These are phyloP conservation scores for Diatrype stigma DNA, from an alignment of 2,329 filamentous ascomycete genomes.

Conservation along the genomic window DNA sequence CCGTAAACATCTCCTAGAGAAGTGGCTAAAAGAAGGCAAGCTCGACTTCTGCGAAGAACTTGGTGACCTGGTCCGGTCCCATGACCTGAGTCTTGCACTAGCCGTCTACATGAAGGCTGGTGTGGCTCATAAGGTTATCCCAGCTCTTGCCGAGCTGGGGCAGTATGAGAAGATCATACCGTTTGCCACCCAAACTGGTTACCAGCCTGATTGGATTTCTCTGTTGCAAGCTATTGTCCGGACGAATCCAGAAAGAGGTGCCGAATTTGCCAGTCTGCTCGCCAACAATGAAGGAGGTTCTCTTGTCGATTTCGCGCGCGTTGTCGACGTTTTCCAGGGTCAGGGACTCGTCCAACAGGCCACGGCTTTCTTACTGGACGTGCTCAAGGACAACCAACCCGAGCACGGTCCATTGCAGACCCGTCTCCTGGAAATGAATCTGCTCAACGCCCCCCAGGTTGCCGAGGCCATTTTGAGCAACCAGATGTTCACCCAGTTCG, in stretches of 20 bases:
- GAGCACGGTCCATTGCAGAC: constrained; percentile 94
- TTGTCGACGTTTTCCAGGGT: constrained; percentile 96
- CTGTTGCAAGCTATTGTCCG: constrained; percentile 90
- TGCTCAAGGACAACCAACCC: constrained; percentile 87
- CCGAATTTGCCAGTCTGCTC: constrained; percentile 89
- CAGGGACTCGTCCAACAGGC: constrained; percentile 98
- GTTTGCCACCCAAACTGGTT: constrained; percentile 79
- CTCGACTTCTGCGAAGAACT: constrained; percentile 94
- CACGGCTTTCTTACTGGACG: constrained; percentile 95
- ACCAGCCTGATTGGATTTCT: constrained; percentile 92
- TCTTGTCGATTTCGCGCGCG: constrained; percentile 86
- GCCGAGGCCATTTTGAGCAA: constrained; percentile 97
- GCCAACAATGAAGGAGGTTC: constrained; percentile 85
- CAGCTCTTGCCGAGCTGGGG: constrained; percentile 89
- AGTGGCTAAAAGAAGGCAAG: constrained; percentile 97
- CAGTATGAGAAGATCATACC: constrained; percentile 96
- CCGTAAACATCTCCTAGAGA: constrained; percentile 92
- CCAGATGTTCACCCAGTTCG: constrained; percentile 97
- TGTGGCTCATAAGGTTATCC: constrained; percentile 88
- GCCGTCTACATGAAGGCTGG: constrained; percentile 89
- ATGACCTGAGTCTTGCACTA: constrained; percentile 84
- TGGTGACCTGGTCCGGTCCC: constrained; percentile 85
- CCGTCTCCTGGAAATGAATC: constrained; percentile 93
- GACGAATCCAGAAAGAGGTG: constrained; percentile 86
- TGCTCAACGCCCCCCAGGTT: constrained; percentile 93